Evolutionary conservation across 2,329 filamentous ascomycete genomes (phyloP), one percentile per base, ranked within the genome.

Genomic region (Fusarium buxicola): DNA sequence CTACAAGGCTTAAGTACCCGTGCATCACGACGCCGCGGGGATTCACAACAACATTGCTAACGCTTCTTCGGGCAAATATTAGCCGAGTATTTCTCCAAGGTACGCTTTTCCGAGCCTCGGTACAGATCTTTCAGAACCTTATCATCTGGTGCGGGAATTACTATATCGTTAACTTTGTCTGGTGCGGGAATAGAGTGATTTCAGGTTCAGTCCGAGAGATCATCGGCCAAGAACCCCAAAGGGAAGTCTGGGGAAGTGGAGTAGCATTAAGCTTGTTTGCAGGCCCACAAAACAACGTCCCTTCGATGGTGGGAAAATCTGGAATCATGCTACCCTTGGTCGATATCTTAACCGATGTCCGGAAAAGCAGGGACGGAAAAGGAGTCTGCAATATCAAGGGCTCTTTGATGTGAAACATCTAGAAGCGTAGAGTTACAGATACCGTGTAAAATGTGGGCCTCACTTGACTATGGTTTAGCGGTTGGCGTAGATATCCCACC

Each of bases 241-340:
- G 25, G 4, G 15, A 21, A 34, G 16, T 34, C 27, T 9, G 27
- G 31, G 38, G 10, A 47, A 38, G 36, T 28, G 51, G 55, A 54
- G 55, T 32, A 32, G 3, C 12, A 44, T 38, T 58, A 58, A 50
- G 55, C 41, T 56, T 58, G 43, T 40, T 48, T 21, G 5, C 5
- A 40, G 40, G 34, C 39, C 38, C 44, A 28, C 43, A 24, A n/a
- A 56, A 30, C 5, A n/a, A 24, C 4, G 21, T n/a, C 7, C 30
- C 15, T 7, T 30, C 38, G 30, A 15, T 55, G 43, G 55, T 58
- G 55, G 51, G 46, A 39, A 49, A 55, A 41, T 48, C 25, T 8
- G 10, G 18, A 32, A 5, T 9, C 5, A 21, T 8, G 16, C 15
- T 5, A 8, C 13, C 32, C 27, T 10, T 12, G 5, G 8, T n/a